Base-by-base conservation (phyloP, 176 grass and related monocot species). In the Oryza glaberrima region DNA sequence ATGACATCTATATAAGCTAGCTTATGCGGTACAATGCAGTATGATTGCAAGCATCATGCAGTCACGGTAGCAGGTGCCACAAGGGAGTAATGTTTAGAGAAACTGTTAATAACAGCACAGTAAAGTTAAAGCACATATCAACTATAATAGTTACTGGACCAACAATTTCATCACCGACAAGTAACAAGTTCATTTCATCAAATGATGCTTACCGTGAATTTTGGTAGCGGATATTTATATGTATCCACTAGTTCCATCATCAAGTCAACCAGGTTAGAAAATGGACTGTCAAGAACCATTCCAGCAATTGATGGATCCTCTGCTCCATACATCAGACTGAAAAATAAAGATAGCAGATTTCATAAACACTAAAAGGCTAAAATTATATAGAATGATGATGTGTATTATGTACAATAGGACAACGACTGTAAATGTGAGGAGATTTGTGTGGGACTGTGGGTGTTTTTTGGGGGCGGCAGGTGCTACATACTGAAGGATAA, bases 181-280 rank as follows among this genome's bases (percentile, higher is more conserved):
- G 12, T 65, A 51, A 1, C 1, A 17, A 65, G 19, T 51, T 19
- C 9, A 17, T 34, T 12, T 83, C 80, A 44, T 40, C 54, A 80
- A 51, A 79, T 54, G 32, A 66, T 77, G 64, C 90, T 90, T 70
- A 99, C 96, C 26, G 96, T 99, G 79, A 99, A 99, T 91, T 99
- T 99, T 81, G 96, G 96, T 64, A 99, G 81, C 51, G 96, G 96
- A 84, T 99, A 99, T 90, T 99, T 99, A 79, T 99, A 99, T 17
- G 92, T 99, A 84, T 99, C 96, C 54, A 99, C 96, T 91, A 99
- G 93, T 80, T 99, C 96, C 96, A 99, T 96, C 96, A 99, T 99
- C 81, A 99, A 89, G 63, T 96, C 91, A 67, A 99, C 96, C 73
- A 99, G 85, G 85, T 99, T 99, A 75, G 96, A 99, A 83, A 99